Evolutionary conservation across 208 protist species (phyloP).

Genomic region (Leishmania major): DNA sequence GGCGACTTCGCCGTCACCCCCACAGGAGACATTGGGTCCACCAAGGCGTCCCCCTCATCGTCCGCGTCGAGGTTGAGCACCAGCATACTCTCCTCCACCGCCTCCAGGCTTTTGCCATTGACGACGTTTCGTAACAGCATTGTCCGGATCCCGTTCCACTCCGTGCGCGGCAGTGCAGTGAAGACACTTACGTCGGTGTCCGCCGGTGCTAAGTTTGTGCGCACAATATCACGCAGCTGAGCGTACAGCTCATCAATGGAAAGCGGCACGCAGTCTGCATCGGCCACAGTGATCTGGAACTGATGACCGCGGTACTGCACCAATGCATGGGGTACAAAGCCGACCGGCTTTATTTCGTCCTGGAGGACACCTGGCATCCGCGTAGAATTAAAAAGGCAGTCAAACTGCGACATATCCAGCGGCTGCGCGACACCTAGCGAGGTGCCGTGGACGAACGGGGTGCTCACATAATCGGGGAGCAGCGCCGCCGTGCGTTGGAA

Average conservation of each 20-base stretch:
- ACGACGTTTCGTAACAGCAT: conserved; percentile 50
- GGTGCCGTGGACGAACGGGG: conserved; percentile 46
- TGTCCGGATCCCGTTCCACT: conserved; percentile 69
- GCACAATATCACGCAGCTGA: conserved; percentile 67
- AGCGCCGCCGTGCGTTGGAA: conserved; percentile 78
- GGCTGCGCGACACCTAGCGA: conserved; percentile 67
- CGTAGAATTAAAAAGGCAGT: conserved; percentile 84
- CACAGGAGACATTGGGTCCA: conserved; percentile 42
- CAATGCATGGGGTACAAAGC: conserved; percentile 72
- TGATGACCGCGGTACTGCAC: conserved; percentile 77
- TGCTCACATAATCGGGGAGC: conserved; percentile 57
- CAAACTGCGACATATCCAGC: conserved; percentile 83
- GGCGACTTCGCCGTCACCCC: conserved; percentile 35
- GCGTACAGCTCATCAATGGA: conserved; percentile 81
- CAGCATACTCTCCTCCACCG: conserved; percentile 84
- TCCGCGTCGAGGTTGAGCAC: conserved; percentile 81
- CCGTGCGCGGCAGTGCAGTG: conserved; percentile 60
- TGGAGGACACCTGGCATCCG: conserved; percentile 77
- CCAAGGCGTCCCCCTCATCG: conserved; percentile 33
- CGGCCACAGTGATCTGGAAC: conserved; percentile 76
- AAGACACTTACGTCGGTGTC: conserved; percentile 62
- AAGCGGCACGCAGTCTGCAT: conserved; percentile 65
- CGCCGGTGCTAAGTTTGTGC: conserved; percentile 34
- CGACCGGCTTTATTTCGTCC: conserved; percentile 74
- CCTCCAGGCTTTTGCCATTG: conserved; percentile 68